phyloP scores from a whole-genome alignment of 2,329 filamentous ascomycete species.

The Aspergillaceae sp. region DNA sequence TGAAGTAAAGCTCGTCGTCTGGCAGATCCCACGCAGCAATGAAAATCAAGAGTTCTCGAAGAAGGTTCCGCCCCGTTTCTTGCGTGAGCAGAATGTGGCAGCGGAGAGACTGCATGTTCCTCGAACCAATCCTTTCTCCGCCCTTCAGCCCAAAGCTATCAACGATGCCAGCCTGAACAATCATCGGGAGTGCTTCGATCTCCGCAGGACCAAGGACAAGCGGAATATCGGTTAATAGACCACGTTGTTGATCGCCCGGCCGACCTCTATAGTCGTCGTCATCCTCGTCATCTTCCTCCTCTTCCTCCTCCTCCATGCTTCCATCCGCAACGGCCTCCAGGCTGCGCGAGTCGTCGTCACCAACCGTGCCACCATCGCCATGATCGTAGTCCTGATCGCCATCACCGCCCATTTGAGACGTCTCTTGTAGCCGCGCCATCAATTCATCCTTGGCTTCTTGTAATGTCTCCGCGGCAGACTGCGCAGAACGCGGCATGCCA shows the following conservation, averaged over 20 bases:
- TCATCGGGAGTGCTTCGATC: constrained; percentile 94
- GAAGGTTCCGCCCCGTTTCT: constrained; percentile 79
- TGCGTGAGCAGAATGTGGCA: constrained; percentile 84
- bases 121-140: constrained; percentile 48
- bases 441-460: constrained; percentile 44
- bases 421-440: constrained; percentile 42
- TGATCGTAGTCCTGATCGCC: constrained; percentile 35
- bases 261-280: constrained; percentile 46
- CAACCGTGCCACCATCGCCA: constrained; percentile 33
- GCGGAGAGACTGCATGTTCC: constrained; percentile 81
- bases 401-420: constrained; percentile 32
- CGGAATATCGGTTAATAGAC: constrained; percentile 83
- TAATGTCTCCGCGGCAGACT: constrained; percentile 42
- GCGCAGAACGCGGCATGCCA: constrained; percentile 38
- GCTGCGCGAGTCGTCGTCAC: constrained; percentile 35
- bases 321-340: constrained; percentile 37
- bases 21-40: constrained; percentile 95
- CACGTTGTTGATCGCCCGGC: constrained; percentile 52
- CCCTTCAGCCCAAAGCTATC: constrained; percentile 66
- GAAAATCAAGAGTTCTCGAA: constrained; percentile 87
- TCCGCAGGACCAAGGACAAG: constrained; percentile 90
- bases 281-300: constrained; percentile 47
- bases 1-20: constrained; percentile 89
- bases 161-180: constrained; percentile 89
- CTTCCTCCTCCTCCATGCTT: constrained; percentile 43